Percentiles rank a stretch among this genome's conserved stretches.
These are phyloP conservation scores for Heterobasidion occidentale DNA, from an alignment of 1,284 basidiomycete species.

Conservation along the genomic window DNA sequence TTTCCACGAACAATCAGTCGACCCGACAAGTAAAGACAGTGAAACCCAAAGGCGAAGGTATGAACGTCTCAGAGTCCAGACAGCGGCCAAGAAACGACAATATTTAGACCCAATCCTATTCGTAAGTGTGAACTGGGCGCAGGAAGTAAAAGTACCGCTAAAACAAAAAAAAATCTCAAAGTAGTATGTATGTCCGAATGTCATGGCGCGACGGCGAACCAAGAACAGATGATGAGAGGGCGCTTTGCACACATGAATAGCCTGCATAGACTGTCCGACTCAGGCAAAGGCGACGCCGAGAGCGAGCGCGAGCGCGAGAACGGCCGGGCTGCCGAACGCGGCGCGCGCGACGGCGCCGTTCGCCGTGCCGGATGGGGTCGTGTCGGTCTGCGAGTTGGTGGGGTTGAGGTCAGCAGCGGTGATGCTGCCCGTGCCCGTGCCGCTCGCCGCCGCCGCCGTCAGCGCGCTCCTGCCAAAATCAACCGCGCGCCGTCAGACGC, in stretches of 20 bases:
- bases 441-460: neutral
- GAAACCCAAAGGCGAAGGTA: too few relatives aligned
- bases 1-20: too few relatives aligned
- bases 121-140: too few relatives aligned
- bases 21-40: too few relatives aligned
- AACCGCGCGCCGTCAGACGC: neutral
- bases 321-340: neutral
- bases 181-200: too few relatives aligned
- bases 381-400: neutral
- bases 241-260: neutral
- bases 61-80: too few relatives aligned
- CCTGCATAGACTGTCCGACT: neutral
- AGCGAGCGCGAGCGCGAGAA: conserved; percentile 1
- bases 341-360: neutral
- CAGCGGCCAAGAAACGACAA: too few relatives aligned
- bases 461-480: conserved; percentile 9
- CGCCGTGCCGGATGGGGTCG: conserved; percentile 1
- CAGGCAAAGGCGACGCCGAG: conserved; percentile 4
- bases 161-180: too few relatives aligned
- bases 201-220: too few relatives aligned
- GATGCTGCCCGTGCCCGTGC: neutral
- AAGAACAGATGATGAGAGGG: neutral
- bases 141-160: too few relatives aligned
- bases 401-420: neutral
- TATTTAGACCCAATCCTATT: too few relatives aligned